Base-by-base conservation (phyloP, 495 filamentous ascomycete genomes). In the Daldinia loculata region DNA sequence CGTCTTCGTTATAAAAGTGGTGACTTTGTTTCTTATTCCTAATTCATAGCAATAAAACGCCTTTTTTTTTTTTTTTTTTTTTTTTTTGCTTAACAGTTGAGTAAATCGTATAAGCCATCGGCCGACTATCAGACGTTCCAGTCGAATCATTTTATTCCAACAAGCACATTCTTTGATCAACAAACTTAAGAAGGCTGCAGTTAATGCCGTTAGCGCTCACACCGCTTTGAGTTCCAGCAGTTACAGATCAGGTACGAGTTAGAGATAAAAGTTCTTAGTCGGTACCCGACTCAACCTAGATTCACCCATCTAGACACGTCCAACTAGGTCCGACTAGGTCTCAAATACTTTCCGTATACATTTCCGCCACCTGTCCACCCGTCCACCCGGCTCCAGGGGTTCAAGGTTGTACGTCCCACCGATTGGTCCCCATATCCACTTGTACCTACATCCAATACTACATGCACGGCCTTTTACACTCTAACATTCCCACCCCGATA, bases 371-470 rank as follows among this genome's bases (percentile, higher is more conserved):
- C 70, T 56, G 17, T 56, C 52, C 27, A 55, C 30, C 53, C 53
- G 53, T 34, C 55, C 32, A 36, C 32, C 30, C 32, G 14, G 30
- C 63, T 45, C 29, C 48, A 30, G 38, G 32, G 55, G 17, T 38
- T 26, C n/a, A 61, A 66, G 56, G 58, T 45, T 71, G 41, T 58
- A 57, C 50, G 41, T 72, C 70, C 70, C 70, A 72, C 70, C 70
- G 51, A 52, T 61, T 72, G 64, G 60, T 60, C 62, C 61, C 70
- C 70, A 70, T 67, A 67, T 58, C 71, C 71, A 70, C 71, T 66
- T 43, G 22, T 69, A 26, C 65, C 59, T 63, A 43, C 58, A 66
- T 29, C 29, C 30, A 61, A 57, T 63, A 51, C 61, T 50, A 51
- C n/a, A n/a, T n/a, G n/a, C n/a, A n/a, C 45, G 56, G 5, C 3